Base-by-base conservation (phyloP, 2,329 filamentous ascomycete genomes). In the Dactylellina parvicollis region DNA sequence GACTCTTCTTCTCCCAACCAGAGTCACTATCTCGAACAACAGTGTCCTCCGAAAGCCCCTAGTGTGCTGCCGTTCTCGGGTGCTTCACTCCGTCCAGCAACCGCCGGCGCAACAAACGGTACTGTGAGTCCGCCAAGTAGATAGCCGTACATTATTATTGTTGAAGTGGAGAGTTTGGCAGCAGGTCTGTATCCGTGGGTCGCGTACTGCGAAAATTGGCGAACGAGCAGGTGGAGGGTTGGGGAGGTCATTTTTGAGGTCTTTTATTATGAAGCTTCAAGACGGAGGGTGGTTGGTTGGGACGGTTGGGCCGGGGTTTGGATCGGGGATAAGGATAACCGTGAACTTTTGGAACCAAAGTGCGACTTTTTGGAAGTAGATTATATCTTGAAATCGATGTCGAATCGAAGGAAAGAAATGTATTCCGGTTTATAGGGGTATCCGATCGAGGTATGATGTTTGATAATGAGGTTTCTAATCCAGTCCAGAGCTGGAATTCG, bases 41-140 rank as follows among this genome's bases (percentile, higher is more conserved):
- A 76, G 32, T 77, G 76, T 22, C 76, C 55, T 28, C 65, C 74
- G 16, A 76, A 57, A 7, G 66, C 70, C 1, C 49, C 71, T 36
- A 59, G 49, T 20, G 55, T 56, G 18, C 60, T 69, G 18, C 36
- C 32, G 12, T 14, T 22, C 30, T 52, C 44, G 8, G 44, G 44
- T 10, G 20, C 28, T 2, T 59, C 64, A 36, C 60, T 69, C 44
- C 61, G 52, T 54, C 76, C 65, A 8, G 59, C 57, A 16, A 71
- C 75, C 10, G 75, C 75, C n/a, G 76, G 76, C 14, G 75, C 76
- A 9, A 75, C 75, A 26, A 77, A 77, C 4, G 76, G 76, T 9
- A 76, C 61, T 7, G 74, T 76, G 20, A 76, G 75, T 4, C 75
- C 75, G 28, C 69, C 69, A 3, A 73, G 22, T 12, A 73, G 47